Evolutionary conservation across 805 yeast species (phyloP).

Genomic region (Candida pseudofarinosa): DNA sequence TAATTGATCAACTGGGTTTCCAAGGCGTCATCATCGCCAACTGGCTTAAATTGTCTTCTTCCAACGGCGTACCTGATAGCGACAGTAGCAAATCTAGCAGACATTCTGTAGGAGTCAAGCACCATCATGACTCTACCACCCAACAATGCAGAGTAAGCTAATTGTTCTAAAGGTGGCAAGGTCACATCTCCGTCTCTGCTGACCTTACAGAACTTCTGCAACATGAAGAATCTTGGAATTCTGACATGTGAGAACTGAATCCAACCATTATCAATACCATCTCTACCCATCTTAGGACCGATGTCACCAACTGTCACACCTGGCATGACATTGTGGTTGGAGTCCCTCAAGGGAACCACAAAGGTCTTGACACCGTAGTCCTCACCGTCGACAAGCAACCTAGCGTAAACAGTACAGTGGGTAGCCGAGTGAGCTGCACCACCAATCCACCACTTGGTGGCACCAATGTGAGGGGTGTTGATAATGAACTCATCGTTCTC

Average conservation of each 20-base stretch:
- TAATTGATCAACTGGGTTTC: conserved; percentile 43
- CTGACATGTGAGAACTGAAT: conserved; percentile 42
- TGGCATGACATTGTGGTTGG: conserved; percentile 39
- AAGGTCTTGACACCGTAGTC: conserved; percentile 46
- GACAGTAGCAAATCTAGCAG: conserved; percentile 40
- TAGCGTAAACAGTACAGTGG: conserved; percentile 37
- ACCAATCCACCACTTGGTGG: conserved; percentile 50
- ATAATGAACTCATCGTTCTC: conserved; percentile 39
- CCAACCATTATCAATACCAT: conserved; percentile 48
- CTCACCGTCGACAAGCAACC: conserved; percentile 40
- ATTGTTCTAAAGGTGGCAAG: conserved; percentile 44
- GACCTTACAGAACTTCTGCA: conserved; percentile 42
- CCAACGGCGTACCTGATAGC: conserved; percentile 44
- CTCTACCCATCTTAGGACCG: conserved; percentile 48
- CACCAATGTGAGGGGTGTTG: conserved; percentile 46
- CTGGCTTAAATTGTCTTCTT: conserved; percentile 41
- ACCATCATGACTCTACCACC: conserved; percentile 46
- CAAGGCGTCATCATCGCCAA: conserved; percentile 16
- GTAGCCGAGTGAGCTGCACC: conserved; percentile 48
- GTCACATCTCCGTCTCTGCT: conserved; percentile 35
- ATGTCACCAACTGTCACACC: conserved; percentile 45
- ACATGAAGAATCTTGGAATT: conserved; percentile 44
- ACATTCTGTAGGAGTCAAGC: conserved; percentile 38
- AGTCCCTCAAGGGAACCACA: conserved; percentile 43
- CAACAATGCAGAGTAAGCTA: conserved; percentile 39